Base-by-base conservation (phyloP, 2,329 filamentous ascomycete species). In the Fonsecaea nubica region DNA sequence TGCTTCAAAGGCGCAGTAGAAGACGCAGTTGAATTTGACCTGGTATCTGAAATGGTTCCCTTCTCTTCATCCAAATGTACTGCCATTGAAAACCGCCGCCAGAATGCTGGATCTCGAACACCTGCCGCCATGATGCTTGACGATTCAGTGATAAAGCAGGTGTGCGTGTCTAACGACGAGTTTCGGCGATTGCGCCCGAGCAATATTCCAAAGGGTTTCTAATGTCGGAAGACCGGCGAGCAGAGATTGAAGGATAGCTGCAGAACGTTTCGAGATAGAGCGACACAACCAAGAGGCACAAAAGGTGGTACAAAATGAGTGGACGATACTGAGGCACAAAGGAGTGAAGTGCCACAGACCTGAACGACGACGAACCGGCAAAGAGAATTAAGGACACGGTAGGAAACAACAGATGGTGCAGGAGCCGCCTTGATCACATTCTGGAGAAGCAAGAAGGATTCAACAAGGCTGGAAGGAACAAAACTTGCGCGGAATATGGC, bases 1-100 rank as follows among this genome's bases (percentile, higher is more conserved):
- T 70, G 69, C 55, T 71, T 71, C 45, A 71, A 42, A 13, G 25
- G 33, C 12, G 50, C 50, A 4, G 42, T 64, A 12, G 67, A 65
- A 30, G 64, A 66, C 15, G 58, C n/a, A 15, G 65, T 52, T 36
- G 65, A 69, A 8, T 56, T 55, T 21, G 69, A 68, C 42, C 54
- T 50, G 38, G 62, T 45, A 21, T 70, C 64, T 48, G 68, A 60
- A 6, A 66, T 57, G 35, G 52, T 63, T 58, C 58, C 63, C 57
- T 74, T 69, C 69, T 83, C 80, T 72, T 87, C 85, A 69, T 87
- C 84, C 59, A 81, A 76, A 73, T 87, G 86, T 1, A 87, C 84
- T 42, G 86, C 86, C 58, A 80, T 76, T 66, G 83, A 86, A 78
- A 88, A 88, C 72, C 86, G 83, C 63, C 82, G 81, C 86, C 86